Evolutionary conservation across 1,139 yeast genomes (phyloP), one percentile per base, ranked within the genome.

Genomic region (Trichomonascaceae sp.): DNA sequence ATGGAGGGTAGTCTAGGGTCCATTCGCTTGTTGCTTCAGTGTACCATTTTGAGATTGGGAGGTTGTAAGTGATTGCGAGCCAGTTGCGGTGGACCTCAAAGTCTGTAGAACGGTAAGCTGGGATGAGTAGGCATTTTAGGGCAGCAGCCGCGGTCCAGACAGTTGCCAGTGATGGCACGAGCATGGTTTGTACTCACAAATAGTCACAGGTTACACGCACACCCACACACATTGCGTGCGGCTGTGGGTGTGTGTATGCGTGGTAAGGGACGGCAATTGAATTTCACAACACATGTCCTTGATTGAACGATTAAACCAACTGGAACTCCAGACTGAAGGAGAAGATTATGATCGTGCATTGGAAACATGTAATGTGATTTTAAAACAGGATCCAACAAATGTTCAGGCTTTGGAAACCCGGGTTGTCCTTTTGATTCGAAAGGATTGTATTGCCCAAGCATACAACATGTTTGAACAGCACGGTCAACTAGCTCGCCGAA

Each of bases 1-100:
- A 82, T 1, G 99, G 99, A 4, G 99, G 98, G 57, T 89, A 89
- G 57, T 89, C 98, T 33, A 92, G 61, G 0, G 98, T 89, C 97
- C 98, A 89, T 52, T 80, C 89, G 27, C 82, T 78, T 0, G 93
- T 85, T 17, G 66, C 59, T 48, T 89, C 95, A 30, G 65, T 55
- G 52, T 89, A 89, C 99, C 99, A 89, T 37, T 78, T 55, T 9
- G 60, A 60, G 13, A 87, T 37, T 0, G 97, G 97, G 25, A 87
- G 57, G n/a, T 67, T 68, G 46, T 74, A 61, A 2, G 98, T 89
- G 31, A 89, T 76, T 0, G 98, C 94, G 28, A 89, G 67, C 98
- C 98, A 89, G 53, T 89, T 89, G 39, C 98, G 65, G 56, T 89
- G 98, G 13, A 92, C 98, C 52, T 89, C 98, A 49, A 92, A 89